phyloP scores from a whole-genome alignment of 768 basidiomycete species.

The Kwoniella botswanensis region DNA sequence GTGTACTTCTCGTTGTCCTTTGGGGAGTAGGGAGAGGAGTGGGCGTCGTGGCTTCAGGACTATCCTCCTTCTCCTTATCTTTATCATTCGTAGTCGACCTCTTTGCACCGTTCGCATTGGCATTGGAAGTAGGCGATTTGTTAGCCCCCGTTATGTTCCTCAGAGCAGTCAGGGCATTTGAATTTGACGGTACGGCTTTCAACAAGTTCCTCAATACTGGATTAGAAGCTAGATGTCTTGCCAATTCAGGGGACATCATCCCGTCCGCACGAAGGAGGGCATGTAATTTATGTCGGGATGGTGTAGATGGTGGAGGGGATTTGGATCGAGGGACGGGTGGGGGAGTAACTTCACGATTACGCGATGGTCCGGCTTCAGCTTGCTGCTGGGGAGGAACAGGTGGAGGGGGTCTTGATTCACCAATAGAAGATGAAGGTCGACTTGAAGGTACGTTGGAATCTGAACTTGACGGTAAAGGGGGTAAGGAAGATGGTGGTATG shows the following conservation, averaged over 20 bases:
- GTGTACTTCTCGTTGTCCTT: neutral
- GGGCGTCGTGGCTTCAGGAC: conserved; percentile 25
- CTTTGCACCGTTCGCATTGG: conserved; percentile 6
- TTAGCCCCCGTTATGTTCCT: conserved; percentile 23
- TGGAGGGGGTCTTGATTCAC: conserved; percentile 16
- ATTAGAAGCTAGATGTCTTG: conserved; percentile 40
- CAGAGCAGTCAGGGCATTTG: conserved; percentile 15
- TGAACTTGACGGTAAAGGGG: conserved; percentile 25
- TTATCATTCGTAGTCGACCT: conserved; percentile 7
- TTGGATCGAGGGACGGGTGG: conserved; percentile 33
- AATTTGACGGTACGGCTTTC: conserved; percentile 42
- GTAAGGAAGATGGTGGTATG: conserved; percentile 31
- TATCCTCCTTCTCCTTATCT: conserved; percentile 23
- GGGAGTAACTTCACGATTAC: conserved; percentile 37
- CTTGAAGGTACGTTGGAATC: conserved; percentile 22
- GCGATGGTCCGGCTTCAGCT: conserved; percentile 13
- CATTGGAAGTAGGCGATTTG: conserved; percentile 7
- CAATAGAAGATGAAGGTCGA: conserved; percentile 23
- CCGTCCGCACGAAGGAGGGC: conserved; percentile 42
- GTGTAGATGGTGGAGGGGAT: conserved; percentile 52
- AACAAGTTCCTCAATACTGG: conserved; percentile 43
- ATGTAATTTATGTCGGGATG: conserved; percentile 38
- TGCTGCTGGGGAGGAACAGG: conserved; percentile 7
- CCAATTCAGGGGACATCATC: conserved; percentile 46
- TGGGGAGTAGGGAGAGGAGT: conserved; percentile 21